Base-by-base conservation (phyloP, 192 early-diverging fungal genomes). In the Pilobolus umbonatus region DNA sequence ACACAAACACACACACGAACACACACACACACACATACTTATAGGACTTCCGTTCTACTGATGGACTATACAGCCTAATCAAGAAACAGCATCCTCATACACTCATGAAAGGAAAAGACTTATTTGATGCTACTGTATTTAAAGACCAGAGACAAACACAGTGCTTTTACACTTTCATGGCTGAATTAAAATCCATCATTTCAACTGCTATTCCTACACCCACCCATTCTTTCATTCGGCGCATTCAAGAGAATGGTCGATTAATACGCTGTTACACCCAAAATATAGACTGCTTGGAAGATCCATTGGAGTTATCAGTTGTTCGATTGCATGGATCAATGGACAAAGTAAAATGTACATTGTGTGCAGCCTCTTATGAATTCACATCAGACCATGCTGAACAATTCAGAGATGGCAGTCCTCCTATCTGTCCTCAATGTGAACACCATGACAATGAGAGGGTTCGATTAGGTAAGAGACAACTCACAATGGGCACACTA, bases 251-350 rank as follows among this genome's bases (percentile, higher is more conserved):
- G 21, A 66, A 71, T 7, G 85, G 87, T 15, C 87, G 91, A 69
- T 79, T 98, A 8, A 58, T 94, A 22, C 74, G 96, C 5, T 93
- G 91, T 69, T 98, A 98, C 53, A 97, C 96, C 12, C 96, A 95
- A 74, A 98, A 98, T 71, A 97, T 97, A 57, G 96, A 98, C 61
- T 86, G 89, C 61, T 75, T 98, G 11, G 95, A 98, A 65, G 80
- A 82, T 45, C 77, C 81, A 14, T 74, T 90, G 3, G 84, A 86
- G 14, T 56, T 92, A 58, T 76, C 82, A 31, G 88, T 95, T 0
- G 90, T 98, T 11, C 94, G 94, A 74, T 80, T 98, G 15, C 96
- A 98, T 68, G 96, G 96, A 5, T 85, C 88, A 48, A 74, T 98
- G 48, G 80, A 89, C 54, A 85, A 80, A 32, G 83, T 97, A 3